These are phyloP conservation scores for Trametes elegans DNA, from an alignment of 768 basidiomycete genomes.

Conservation along the genomic window DNA sequence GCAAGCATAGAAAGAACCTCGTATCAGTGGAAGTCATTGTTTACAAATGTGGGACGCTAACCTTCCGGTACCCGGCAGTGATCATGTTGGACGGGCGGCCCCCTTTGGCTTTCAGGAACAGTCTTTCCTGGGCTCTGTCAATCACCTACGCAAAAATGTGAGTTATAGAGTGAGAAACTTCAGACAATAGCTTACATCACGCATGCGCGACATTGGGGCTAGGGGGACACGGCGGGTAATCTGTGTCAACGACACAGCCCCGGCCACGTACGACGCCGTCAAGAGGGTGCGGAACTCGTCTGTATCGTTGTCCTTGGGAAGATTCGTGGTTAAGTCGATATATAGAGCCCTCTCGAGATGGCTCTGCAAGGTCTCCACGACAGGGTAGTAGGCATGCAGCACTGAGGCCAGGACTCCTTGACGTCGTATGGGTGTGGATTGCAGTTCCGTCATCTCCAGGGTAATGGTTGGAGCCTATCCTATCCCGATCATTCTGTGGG, in stretches of 20 bases:
- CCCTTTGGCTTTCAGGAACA: slow-evolving; percentile 41
- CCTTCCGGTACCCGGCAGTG: slow-evolving; percentile 62
- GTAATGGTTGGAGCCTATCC: too few species aligned
- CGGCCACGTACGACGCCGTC: slow-evolving; percentile 47
- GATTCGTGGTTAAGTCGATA: background rate
- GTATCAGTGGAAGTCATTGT: background rate
- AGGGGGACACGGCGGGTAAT: slow-evolving; percentile 19
- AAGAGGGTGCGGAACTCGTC: slow-evolving; percentile 32
- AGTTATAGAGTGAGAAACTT: background rate
- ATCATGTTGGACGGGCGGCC: slow-evolving; percentile 55
- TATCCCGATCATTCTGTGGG: too few species aligned
- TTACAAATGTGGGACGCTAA: slow-evolving; percentile 29
- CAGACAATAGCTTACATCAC: slow-evolving; percentile 47
- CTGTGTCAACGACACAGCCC: background rate
- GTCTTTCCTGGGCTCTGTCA: slow-evolving; percentile 54
- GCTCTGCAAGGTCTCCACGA: slow-evolving; percentile 16
- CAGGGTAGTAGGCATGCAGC: slow-evolving; percentile 21
- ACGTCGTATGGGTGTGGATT: background rate
- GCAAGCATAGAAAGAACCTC: background rate
- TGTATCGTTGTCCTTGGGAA: slow-evolving; percentile 17
- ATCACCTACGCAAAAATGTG: slow-evolving; percentile 44
- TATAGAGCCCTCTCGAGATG: slow-evolving; percentile 11
- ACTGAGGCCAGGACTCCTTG: slow-evolving; percentile 1
- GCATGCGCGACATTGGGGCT: slow-evolving; percentile 49
- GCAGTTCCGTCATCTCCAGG: background rate